A percentile compares a stretch with the other conserved stretches of the same genome.
These are phyloP conservation scores for Yarrowia osloensis DNA, from an alignment of 805 yeast species.

Conservation along the genomic window DNA sequence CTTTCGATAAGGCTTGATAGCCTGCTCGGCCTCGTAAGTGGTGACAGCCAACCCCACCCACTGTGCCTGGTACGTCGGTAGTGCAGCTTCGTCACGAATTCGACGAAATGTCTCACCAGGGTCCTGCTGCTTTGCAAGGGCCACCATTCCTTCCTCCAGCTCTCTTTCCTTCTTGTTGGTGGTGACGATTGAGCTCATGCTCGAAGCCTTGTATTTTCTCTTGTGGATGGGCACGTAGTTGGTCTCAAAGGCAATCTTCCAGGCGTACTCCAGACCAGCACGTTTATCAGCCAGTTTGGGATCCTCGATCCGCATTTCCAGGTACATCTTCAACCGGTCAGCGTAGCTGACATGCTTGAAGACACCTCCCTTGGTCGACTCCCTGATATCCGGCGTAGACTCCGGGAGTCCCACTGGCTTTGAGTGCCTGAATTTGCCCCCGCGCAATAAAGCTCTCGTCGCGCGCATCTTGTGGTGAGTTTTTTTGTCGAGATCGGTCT, in stretches of 20 bases:
- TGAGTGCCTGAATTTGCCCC: not conserved
- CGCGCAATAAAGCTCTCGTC: not conserved
- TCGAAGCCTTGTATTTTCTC: not conserved
- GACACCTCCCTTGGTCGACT: not conserved
- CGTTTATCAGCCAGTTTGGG: not conserved
- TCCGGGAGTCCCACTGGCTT: not conserved
- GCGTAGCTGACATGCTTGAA: not conserved
- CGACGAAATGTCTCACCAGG: not conserved
- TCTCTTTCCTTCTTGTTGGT: not conserved
- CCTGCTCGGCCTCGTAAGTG: not conserved
- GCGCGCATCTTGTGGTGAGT: conserved; percentile 9
- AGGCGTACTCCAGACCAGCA: not conserved
- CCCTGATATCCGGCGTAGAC: not conserved
- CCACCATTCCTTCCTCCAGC: not conserved
- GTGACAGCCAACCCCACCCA: not conserved
- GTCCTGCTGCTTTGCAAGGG: not conserved
- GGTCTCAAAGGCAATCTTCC: not conserved
- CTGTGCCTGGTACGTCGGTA: not conserved
- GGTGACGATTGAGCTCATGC: not conserved
- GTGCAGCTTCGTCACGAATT: not conserved
- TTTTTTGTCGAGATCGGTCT: not conserved
- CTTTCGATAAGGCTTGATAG: not conserved
- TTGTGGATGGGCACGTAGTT: not conserved
- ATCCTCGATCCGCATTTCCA: conserved; percentile 21
- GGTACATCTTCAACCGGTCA: not conserved